Base-by-base conservation (phyloP, 2,329 filamentous ascomycete genomes). In the Gaeumannomyces tritici region DNA sequence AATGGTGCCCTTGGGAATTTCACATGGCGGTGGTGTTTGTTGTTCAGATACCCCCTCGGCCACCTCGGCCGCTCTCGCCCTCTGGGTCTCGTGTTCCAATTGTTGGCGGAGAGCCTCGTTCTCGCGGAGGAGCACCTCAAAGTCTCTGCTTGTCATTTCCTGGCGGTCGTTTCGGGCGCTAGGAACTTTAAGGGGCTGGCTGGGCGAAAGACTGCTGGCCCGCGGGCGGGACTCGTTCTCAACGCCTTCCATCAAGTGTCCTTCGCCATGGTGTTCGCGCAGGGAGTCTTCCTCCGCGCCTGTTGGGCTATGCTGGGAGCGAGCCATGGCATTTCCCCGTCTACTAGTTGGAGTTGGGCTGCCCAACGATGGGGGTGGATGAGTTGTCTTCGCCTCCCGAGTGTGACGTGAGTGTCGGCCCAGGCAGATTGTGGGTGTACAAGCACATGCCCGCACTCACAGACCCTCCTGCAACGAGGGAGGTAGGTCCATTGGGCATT, bases 41-140 rank as follows among this genome's bases (percentile, higher is more conserved):
- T 11, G 42, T 11, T 9, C 2, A 8, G 8, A 51, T 7, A 2
- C 24, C 11, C 24, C 18, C 8, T 18, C 42, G 1, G 21, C 24
- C 15, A n/a, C 68, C 28, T 69, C 64, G 18, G 72, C 67, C 21
- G 66, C 66, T 11, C 69, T 67, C 15, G 70, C 67, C 26, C 64
- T 64, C 57, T 31, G 60, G 29, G 58, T 61, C 21, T 64, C 66
- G 3, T 61, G 62, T 9, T 54, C n/a, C 15, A 67, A 54, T 55
- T 59, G 28, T 21, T 15, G 18, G 13, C 57, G 57, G 6, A 64
- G 42, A 0, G 11, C 1, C 28, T 66, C 63, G 42, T 66, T 62
- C 42, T 66, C 63, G 18, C 42, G 42, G 21, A 51, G n/a, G 42
- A 51, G 42, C 42, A 51, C n/a, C 42, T 51, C 42, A 7, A 51